Evolutionary conservation across 352 stramenopile genomes (phyloP), one percentile per base, ranked within the genome.

Genomic region (Pythium folliculosum): DNA sequence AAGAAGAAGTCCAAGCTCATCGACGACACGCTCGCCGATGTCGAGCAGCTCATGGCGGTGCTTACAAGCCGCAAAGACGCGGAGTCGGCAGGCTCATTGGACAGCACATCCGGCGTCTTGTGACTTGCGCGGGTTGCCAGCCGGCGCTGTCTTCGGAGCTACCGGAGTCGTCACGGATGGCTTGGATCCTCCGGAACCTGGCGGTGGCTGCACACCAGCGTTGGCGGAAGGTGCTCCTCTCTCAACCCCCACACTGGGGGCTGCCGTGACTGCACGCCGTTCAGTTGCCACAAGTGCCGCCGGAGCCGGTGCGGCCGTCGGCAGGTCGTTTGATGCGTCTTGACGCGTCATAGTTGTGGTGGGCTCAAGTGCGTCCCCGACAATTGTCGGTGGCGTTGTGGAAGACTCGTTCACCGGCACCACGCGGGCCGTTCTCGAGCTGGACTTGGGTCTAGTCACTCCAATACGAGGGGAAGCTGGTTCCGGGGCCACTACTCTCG

Each of bases 71-170:
- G 27, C 13, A 63, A 45, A 19, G 27, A n/a, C 5, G 14, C 19
- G 23, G n/a, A n/a, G n/a, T n/a, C n/a, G n/a, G n/a, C n/a, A n/a
- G 19, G 14, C 14, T 73, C 54, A 73, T 44, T 73, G 67, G 49
- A 73, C 22, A n/a, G 13, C n/a, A 22, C 67, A 69, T 5, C 67
- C 61, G 17, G 30, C 53, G 25, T 64, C 53, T 19, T 67, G 60
- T 59, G 59, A 68, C 13, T 25, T 59, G 9, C 45, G 50, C 3
- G 47, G 45, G 43, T 58, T 67, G 2, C 65, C 52, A 0, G 52
- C 23, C 16, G 66, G 60, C 0, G 59, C 66, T 14, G 66, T 65
- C 48, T 72, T 68, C 30, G 66, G 59, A 14, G 21, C 32, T 10
- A 25, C 27, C 4, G 27, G n/a, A 44, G 23, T 19, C 10, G n/a